Evolutionary conservation across 2,329 filamentous ascomycete species (phyloP).

Genomic region (Sarocladium kiliense): DNA sequence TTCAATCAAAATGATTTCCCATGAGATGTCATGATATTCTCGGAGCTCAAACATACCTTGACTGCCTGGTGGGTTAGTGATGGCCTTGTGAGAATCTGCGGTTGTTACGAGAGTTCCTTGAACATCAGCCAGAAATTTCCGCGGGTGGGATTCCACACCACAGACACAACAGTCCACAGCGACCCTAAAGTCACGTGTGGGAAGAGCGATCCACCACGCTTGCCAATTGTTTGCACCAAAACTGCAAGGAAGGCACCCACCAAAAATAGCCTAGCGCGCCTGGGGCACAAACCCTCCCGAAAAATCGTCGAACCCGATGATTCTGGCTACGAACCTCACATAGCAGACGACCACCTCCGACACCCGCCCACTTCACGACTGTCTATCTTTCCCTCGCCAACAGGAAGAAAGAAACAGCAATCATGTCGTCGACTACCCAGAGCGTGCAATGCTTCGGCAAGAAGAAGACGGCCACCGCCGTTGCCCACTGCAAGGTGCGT

Average conservation of each 20-base stretch:
- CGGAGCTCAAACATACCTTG: conserved; percentile 28
- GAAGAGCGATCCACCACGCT: not conserved
- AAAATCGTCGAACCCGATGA: conserved; percentile 4
- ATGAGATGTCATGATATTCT: not conserved
- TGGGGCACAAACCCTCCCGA: conserved; percentile 16
- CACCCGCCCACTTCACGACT: conserved; percentile 15
- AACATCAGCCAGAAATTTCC: not conserved
- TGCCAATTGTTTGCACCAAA: not conserved
- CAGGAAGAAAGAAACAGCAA: conserved; percentile 36
- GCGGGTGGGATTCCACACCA: conserved; percentile 18
- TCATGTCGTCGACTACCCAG: conserved; percentile 65
- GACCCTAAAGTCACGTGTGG: conserved; percentile 9
- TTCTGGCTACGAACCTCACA: too few species aligned
- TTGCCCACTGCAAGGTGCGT: conserved; percentile 88
- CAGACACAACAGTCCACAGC: too few species aligned
- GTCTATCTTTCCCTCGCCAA: conserved; percentile 10
- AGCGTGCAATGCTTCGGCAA: conserved; percentile 99
- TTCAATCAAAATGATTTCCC: not conserved
- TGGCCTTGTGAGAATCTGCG: conserved; percentile 8
- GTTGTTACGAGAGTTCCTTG: not conserved
- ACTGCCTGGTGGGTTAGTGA: conserved; percentile 16
- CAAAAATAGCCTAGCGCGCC: too few species aligned
- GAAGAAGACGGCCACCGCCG: conserved; percentile 86
- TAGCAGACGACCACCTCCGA: not conserved
- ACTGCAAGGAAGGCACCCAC: too few species aligned